Evolutionary conservation across 495 filamentous ascomycete species (phyloP).

Genomic region (Podospora anserina): DNA sequence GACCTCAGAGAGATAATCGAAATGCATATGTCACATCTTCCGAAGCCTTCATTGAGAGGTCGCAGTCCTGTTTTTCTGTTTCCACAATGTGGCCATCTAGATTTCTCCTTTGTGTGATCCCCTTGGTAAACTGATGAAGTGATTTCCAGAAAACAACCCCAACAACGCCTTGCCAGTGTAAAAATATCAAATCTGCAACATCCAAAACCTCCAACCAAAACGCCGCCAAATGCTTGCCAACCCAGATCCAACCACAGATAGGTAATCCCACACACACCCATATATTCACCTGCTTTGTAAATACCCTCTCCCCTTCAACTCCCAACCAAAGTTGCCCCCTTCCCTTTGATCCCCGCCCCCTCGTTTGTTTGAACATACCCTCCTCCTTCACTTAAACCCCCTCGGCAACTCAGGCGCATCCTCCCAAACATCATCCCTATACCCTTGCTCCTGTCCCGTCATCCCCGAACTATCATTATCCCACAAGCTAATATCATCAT

Average conservation of each 20-base stretch:
- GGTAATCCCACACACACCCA: too few species aligned
- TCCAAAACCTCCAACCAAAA: background rate
- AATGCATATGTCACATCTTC: too few species aligned
- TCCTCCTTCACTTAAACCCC: slow-evolving; percentile 7
- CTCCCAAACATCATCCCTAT: background rate
- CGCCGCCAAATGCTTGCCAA: background rate
- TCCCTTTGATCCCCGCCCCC: background rate
- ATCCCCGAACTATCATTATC: slow-evolving; percentile 37
- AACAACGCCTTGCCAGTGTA: background rate
- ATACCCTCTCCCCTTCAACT: background rate
- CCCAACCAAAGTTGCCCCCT: background rate
- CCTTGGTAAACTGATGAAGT: background rate
- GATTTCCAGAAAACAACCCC: background rate
- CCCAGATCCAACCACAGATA: background rate
- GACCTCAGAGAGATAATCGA: too few species aligned
- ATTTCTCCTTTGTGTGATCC: background rate
- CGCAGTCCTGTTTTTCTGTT: too few species aligned
- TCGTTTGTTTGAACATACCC: background rate
- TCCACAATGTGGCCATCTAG: too few species aligned
- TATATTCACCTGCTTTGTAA: background rate
- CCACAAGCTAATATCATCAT: slow-evolving; percentile 62
- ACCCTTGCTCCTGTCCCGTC: slow-evolving; percentile 34
- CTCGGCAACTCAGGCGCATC: background rate
- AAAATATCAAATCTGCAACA: background rate
- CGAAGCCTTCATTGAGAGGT: background rate